phyloP scores from a whole-genome alignment of 2,329 filamentous ascomycete genomes.

The Huntiella decipiens region DNA sequence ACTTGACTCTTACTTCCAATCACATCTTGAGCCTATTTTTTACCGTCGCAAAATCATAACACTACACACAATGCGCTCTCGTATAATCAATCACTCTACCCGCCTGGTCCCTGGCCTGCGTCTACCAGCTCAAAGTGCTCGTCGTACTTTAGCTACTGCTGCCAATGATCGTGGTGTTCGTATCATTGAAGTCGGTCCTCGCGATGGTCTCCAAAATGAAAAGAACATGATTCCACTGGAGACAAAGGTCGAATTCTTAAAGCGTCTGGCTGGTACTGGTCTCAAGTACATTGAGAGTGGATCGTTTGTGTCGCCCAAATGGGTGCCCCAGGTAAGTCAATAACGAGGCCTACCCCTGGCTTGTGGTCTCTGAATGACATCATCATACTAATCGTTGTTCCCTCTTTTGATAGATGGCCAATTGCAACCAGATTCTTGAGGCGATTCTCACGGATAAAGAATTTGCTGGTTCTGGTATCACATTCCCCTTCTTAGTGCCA shows the following conservation, averaged over 20 bases:
- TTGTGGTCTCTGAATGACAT: background rate
- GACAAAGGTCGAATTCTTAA: conserved; percentile 61
- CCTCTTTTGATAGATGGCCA: conserved; percentile 43
- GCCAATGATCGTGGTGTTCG: conserved; percentile 27
- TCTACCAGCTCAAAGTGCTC: background rate
- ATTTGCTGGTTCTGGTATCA: conserved; percentile 35
- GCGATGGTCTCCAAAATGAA: conserved; percentile 79
- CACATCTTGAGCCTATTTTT: too few relatives aligned
- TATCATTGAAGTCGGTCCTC: conserved; percentile 68
- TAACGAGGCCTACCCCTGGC: background rate
- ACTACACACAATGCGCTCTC: background rate
- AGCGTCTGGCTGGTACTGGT: conserved; percentile 47
- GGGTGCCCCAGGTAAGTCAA: conserved; percentile 53
- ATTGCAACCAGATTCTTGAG: conserved; percentile 55
- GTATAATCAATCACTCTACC: background rate
- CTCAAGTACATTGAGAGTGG: conserved; percentile 60
- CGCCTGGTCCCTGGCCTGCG: background rate
- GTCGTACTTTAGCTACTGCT: conserved; percentile 5
- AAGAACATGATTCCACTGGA: conserved; percentile 48
- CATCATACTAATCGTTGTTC: background rate
- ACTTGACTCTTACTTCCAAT: too few relatives aligned
- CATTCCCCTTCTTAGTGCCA: conserved; percentile 65
- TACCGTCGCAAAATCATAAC: background rate
- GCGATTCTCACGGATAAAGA: conserved; percentile 43
- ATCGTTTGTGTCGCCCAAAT: conserved; percentile 68